phyloP scores from a whole-genome alignment of 2,329 filamentous ascomycete species.

The Fusarium newnesense region DNA sequence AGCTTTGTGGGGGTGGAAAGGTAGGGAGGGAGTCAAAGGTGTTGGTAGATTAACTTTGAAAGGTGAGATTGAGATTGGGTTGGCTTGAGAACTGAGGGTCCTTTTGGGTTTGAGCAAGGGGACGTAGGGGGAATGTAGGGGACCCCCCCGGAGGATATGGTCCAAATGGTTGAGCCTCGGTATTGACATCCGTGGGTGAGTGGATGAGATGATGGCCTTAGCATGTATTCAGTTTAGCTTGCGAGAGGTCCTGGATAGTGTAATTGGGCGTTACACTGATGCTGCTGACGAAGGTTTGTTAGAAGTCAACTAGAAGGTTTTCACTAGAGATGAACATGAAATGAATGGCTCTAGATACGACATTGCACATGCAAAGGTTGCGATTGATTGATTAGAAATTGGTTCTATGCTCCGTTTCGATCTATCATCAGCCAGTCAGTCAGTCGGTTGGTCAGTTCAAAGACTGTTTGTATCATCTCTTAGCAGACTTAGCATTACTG shows the following conservation, averaged over 20 bases:
- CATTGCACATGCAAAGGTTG: neutral
- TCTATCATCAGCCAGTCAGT: neutral
- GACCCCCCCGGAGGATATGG: slow-evolving; percentile 6
- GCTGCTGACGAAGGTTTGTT: neutral
- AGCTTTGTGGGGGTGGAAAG: slow-evolving; percentile 49
- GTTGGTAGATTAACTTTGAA: slow-evolving; percentile 28
- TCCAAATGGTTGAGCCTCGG: slow-evolving; percentile 21
- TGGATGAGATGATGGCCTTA: neutral
- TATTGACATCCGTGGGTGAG: neutral
- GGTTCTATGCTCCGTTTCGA: neutral
- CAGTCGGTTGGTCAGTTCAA: neutral
- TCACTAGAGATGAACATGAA: neutral
- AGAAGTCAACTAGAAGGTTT: slow-evolving; percentile 25
- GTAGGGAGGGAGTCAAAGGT: slow-evolving; percentile 16
- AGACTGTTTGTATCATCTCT: neutral
- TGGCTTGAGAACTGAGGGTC: slow-evolving; percentile 20
- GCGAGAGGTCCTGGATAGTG: neutral
- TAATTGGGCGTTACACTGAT: neutral
- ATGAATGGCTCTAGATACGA: neutral
- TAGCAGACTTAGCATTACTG: neutral
- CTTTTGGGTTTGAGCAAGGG: neutral
- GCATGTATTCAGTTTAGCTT: slow-evolving; percentile 6
- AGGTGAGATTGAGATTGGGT: slow-evolving; percentile 28
- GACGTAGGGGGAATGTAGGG: neutral
- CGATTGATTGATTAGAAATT: neutral